Evolutionary conservation across 1,284 basidiomycete species (phyloP), one percentile per base, ranked within the genome.

Genomic region (Moesziomyces globuligerus): DNA sequence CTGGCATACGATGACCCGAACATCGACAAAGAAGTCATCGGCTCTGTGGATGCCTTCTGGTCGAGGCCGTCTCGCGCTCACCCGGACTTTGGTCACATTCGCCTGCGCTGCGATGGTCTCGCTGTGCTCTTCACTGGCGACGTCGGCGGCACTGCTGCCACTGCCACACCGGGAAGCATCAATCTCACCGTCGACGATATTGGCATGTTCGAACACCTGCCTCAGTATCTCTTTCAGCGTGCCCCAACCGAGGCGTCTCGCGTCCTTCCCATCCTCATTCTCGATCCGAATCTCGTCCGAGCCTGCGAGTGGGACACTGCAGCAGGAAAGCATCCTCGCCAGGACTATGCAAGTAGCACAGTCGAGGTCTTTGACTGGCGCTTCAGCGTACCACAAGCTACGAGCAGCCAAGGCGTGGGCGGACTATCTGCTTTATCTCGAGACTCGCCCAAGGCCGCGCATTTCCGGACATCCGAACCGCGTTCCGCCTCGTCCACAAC

Each of bases 41-140:
- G 44, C 3, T 53, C 57, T 4, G n/a, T 64, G 24, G 47, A 53
- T 17, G 48, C 48, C 9, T 76, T 70, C 46, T 76, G 74, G 74
- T 26, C 48, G n/a, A 56, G 66, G 18, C 74, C 74, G 2, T 44
- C 55, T 17, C 64, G 65, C 17, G 42, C 38, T 1, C 72, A 74
- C 44, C 75, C 75, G 4, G 38, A 53, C 26, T 50, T 72, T 20
- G 75, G 67, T 8, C 75, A 77, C 28, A 28, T 77, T n/a, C 73
- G 75, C 23, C 25, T 77, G 37, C 52, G 60, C 13, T 48, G 49
- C 32, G 60, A 70, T 29, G 59, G 39, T n/a, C 37, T 72, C 13
- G 29, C 21, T 13, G 60, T 57, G 7, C 34, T 25, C 0, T 57
- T 48, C 47, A 37, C 23, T 37, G 23, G 56, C 25, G 21, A 25